Evolutionary conservation across 306 rosid species (phyloP), one percentile per base, ranked within the genome.

Genomic region (Herpetospermum pedunculosum): DNA sequence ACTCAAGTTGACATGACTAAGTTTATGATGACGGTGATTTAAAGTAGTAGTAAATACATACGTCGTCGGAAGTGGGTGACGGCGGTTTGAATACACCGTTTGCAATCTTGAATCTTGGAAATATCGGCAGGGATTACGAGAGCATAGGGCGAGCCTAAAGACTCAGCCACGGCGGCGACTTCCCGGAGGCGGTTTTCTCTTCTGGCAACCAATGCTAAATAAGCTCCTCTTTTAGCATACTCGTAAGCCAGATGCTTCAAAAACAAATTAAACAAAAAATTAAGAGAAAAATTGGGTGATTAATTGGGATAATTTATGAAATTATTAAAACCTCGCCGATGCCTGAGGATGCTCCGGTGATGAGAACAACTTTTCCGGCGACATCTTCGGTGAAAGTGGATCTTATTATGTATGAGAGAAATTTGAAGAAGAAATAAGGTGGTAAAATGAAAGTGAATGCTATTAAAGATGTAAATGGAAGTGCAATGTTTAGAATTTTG

Each of bases 291-390:
- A n/a, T n/a, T n/a, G n/a, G n/a, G n/a, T n/a, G n/a, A n/a, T n/a
- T n/a, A n/a, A n/a, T n/a, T n/a, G n/a, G n/a, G n/a, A n/a, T n/a
- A n/a, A n/a, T n/a, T n/a, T n/a, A n/a, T n/a, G n/a, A n/a, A n/a
- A n/a, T n/a, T n/a, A n/a, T n/a, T n/a, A n/a, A n/a, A n/a, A 86
- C 91, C 90, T 89, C 84, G 75, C 96, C 90, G 21, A 77, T 85
- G 70, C 90, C 83, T 0, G 87, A 89, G 70, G 87, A 87, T 1
- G 84, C 90, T 15, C 88, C 92, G 8, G 87, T 79, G 73, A 85
- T 85, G 8, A 89, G 81, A 37, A 89, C 67, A 4, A 89, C 89
- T 84, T 87, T 85, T 72, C 91, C 90, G 29, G 84, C 82, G 40
- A 89, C 85, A 64, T 86, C 71, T 77, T 83, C 84, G 18, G 41